Base-by-base conservation (phyloP, 2,329 filamentous ascomycete species). In the Lachnellula subtilissima region DNA sequence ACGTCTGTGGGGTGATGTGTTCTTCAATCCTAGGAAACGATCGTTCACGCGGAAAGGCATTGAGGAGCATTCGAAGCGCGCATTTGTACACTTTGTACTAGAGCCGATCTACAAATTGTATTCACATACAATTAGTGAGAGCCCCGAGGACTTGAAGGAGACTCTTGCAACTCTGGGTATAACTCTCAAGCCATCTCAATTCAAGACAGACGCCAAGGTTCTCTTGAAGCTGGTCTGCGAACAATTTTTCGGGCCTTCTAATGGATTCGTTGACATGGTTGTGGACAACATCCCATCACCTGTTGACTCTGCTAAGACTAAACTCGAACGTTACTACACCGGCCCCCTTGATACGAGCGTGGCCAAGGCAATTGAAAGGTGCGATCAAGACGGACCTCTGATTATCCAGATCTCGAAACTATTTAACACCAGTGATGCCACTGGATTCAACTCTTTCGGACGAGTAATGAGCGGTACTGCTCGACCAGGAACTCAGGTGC, bases 71-170 rank as follows among this genome's bases (percentile, higher is more conserved):
- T 85, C 92, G 5, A 89, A 88, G 71, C 81, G 94, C 55, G 89
- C 91, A 0, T 99, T 99, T 70, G 88, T 97, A 55, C 87, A 96
- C 72, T 99, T 97, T 71, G 82, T 99, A 28, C 78, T 99, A 48
- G 94, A 99, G 70, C 94, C 94, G 17, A 91, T 99, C 64, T 99
- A 99, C 81, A 99, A 99, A 73, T 80, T 99, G 43, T 97, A 93
- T 71, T 93, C 91, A 15, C 91, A 97, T 71, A 95, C 92, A 4
- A 90, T 99, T 67, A 95, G 91, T 69, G 88, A 95, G 70, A 93
- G 86, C 66, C 89, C 93, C 0, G 86, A 90, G 53, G 89, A 96
- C 65, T 76, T 99, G 57, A 91, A 88, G 68, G 80, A 81, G 48
- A 94, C 91, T 0, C 75, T 99, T 55, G 85, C 82, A 17, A 85